Evolutionary conservation across 2,329 filamentous ascomycete species (phyloP).

Genomic region (Pleurostoma richardsiae): DNA sequence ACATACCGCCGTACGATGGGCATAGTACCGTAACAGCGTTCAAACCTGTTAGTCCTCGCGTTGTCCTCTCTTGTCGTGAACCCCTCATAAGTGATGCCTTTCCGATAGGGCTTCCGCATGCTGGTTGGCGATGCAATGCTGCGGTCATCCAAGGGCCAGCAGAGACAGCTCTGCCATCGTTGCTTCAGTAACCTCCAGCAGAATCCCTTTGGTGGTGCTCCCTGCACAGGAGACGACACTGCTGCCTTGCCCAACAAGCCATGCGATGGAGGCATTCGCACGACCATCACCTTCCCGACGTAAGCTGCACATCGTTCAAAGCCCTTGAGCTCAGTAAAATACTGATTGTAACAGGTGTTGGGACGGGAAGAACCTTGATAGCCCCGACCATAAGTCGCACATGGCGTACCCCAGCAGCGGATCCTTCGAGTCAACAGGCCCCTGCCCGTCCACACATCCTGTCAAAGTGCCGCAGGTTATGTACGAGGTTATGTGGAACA

Average conservation of each 20-base stretch:
- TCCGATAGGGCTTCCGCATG: conserved; percentile 25
- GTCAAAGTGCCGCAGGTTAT: conserved; percentile 36
- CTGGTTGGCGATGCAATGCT: conserved; percentile 20
- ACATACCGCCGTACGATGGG: conserved; percentile 27
- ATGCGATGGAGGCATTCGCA: conserved; percentile 34
- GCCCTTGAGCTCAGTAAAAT: conserved; percentile 10
- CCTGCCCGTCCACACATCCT: conserved; percentile 35
- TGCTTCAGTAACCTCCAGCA: conserved; percentile 19
- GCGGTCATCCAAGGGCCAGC: conserved; percentile 1
- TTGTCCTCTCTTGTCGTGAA: background rate
- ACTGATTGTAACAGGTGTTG: conserved; percentile 35
- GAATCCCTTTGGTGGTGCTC: conserved; percentile 16
- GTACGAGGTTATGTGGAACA: conserved; percentile 41
- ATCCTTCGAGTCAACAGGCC: conserved; percentile 19
- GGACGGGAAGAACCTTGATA: conserved; percentile 47
- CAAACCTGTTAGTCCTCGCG: conserved; percentile 20
- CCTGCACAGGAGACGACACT: conserved; percentile 24
- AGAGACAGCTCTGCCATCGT: conserved; percentile 13
- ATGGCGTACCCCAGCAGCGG: conserved; percentile 38
- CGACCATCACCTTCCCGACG: conserved; percentile 33
- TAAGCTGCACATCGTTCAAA: conserved; percentile 7
- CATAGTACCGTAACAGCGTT: conserved; percentile 28
- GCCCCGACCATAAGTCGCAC: conserved; percentile 32
- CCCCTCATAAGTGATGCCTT: background rate
- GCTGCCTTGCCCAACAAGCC: conserved; percentile 28